A percentile compares a stretch with the other conserved stretches of the same genome.
These are phyloP conservation scores for Globisporangium acanthophoron DNA, from an alignment of 352 stramenopile species.

Conservation along the genomic window DNA sequence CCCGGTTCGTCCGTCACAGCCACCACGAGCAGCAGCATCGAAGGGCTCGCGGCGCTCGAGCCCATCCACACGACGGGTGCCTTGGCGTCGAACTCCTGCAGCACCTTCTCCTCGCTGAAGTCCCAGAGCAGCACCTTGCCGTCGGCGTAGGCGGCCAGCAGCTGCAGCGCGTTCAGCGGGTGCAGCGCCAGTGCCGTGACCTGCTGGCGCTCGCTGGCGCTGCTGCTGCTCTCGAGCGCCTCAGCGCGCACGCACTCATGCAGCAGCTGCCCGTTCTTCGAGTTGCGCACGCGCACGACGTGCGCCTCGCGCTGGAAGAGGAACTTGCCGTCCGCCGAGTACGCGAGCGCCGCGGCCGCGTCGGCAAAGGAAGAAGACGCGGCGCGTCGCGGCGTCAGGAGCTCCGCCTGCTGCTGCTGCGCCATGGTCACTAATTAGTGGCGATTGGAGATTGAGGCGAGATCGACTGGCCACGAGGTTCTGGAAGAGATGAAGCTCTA, in stretches of 20 bases:
- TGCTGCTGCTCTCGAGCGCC: slow-evolving; percentile 4
- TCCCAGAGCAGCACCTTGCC: slow-evolving; percentile 69
- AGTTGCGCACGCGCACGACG: slow-evolving; percentile 63
- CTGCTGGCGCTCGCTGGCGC: slow-evolving; percentile 14
- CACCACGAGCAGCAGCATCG: slow-evolving; percentile 52
- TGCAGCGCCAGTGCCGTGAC: slow-evolving; percentile 60
- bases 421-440: neutral
- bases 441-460: no score
- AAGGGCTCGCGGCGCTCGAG: slow-evolving; percentile 44
- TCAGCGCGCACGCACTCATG: slow-evolving; percentile 53
- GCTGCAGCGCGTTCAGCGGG: slow-evolving; percentile 61
- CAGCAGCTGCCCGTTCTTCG: slow-evolving; percentile 65
- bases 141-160: slow-evolving; percentile 66
- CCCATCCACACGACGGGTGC: slow-evolving; percentile 66
- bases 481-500: neutral
- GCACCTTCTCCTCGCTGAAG: slow-evolving; percentile 61
- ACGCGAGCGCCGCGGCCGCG: slow-evolving; percentile 30
- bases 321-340: slow-evolving; percentile 63
- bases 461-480: no score
- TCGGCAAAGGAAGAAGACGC: neutral
- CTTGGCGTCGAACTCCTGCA: slow-evolving; percentile 46
- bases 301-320: slow-evolving; percentile 79
- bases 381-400: slow-evolving; percentile 23
- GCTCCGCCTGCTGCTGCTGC: slow-evolving; percentile 15
- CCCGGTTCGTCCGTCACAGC: slow-evolving; percentile 8